phyloP scores from a whole-genome alignment of 176 grass and related monocot species.

The Alloteropsis semialata region DNA sequence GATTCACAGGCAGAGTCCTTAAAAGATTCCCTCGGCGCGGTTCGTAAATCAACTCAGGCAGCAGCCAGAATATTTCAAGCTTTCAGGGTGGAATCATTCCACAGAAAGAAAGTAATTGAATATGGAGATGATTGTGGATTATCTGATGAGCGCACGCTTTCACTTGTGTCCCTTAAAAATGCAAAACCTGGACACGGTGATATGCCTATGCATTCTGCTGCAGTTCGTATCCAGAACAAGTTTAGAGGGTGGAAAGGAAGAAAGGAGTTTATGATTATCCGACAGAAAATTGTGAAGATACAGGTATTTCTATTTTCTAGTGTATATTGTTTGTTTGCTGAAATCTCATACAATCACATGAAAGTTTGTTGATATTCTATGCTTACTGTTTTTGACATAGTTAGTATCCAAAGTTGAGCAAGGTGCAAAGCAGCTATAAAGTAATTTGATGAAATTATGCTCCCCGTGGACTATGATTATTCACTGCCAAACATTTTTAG shows the following conservation, averaged over 20 bases:
- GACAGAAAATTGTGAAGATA: slow-evolving; percentile 95
- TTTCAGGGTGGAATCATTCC: slow-evolving; percentile 94
- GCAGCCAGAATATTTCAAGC: slow-evolving; percentile 97
- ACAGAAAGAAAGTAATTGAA: slow-evolving; percentile 89
- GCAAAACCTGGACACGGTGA: slow-evolving; percentile 63
- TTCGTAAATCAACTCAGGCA: slow-evolving; percentile 95
- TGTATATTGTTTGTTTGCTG: neutral
- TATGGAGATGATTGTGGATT: slow-evolving; percentile 80
- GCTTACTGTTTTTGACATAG: neutral
- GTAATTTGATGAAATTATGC: neutral
- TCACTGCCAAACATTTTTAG: neutral
- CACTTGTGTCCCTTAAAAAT: slow-evolving; percentile 74
- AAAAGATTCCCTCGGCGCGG: slow-evolving; percentile 84
- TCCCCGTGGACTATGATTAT: neutral
- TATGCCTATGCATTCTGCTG: slow-evolving; percentile 65
- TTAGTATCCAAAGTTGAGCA: neutral
- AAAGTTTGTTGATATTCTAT: neutral
- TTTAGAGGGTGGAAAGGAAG: slow-evolving; percentile 98
- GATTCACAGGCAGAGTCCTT: slow-evolving; percentile 64
- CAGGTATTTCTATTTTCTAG: slow-evolving; percentile 55
- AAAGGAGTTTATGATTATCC: slow-evolving; percentile 91
- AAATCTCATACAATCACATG: neutral
- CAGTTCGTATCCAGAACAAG: slow-evolving; percentile 95
- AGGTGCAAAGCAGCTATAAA: neutral
- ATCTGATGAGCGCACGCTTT: slow-evolving; percentile 76